phyloP scores from a whole-genome alignment of 2,329 filamentous ascomycete species.

The Pseudogymnoascus sp. region DNA sequence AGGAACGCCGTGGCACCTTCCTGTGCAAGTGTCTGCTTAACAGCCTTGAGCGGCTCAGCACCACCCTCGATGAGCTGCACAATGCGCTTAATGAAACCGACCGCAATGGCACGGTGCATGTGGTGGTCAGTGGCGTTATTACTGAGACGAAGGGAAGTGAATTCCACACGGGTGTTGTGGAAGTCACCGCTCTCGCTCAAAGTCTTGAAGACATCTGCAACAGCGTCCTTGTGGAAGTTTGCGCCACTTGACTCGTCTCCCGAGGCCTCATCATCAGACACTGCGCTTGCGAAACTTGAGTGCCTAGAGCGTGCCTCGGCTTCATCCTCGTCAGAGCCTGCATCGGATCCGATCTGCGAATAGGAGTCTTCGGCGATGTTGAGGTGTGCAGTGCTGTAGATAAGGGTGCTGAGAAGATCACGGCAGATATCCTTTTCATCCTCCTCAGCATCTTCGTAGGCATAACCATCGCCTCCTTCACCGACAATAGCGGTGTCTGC shows the following conservation, averaged over 20 bases:
- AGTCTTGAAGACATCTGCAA: conserved; percentile 78
- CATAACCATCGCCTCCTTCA: conserved; percentile 51
- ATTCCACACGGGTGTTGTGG: conserved; percentile 75
- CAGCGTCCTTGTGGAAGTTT: conserved; percentile 81
- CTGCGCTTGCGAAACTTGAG: conserved; percentile 66
- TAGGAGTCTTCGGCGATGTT: conserved; percentile 47
- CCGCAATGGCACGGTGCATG: conserved; percentile 78
- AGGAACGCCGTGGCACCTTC: conserved; percentile 50
- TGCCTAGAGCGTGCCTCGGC: conserved; percentile 47
- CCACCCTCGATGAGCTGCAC: conserved; percentile 56
- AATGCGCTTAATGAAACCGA: conserved; percentile 76
- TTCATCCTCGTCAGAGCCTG: conserved; percentile 24
- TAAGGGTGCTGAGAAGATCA: conserved; percentile 46
- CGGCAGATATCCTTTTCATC: conserved; percentile 51
- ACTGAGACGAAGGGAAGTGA: conserved; percentile 85
- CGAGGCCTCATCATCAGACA: conserved; percentile 52
- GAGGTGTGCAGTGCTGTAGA: conserved; percentile 30
- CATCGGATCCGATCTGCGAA: conserved; percentile 55
- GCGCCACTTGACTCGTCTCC: conserved; percentile 36
- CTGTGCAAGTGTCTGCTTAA: conserved; percentile 51
- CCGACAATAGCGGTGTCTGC: conserved; percentile 50
- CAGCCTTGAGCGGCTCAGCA: conserved; percentile 57
- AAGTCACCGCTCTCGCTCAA: conserved; percentile 73
- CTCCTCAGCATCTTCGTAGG: conserved; percentile 55
- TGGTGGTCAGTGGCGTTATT: conserved; percentile 85